Conservation (phyloP, 345 rosid species). For the Syzygium aromaticum region DNA sequence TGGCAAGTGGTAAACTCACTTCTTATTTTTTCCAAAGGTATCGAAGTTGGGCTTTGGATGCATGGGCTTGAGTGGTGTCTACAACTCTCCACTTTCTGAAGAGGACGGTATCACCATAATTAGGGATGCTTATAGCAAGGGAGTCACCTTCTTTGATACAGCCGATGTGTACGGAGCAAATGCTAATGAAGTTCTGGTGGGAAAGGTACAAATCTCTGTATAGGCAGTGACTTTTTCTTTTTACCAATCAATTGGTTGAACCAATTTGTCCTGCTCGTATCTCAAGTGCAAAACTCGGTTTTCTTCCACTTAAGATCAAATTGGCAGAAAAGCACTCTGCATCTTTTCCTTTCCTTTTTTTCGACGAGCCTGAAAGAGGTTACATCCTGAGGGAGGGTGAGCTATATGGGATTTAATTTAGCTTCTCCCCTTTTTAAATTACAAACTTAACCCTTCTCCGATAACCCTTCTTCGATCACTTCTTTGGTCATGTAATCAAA, state of each 20-base stretch:
- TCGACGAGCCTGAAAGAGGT: neutral
- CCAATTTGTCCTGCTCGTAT: neutral
- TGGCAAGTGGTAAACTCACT: neutral
- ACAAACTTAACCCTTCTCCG: neutral
- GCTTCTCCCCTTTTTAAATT: neutral
- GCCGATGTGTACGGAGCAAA: conserved; percentile 38
- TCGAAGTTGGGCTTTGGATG: conserved; percentile 46
- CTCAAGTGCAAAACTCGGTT: neutral
- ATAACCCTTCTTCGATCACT: neutral
- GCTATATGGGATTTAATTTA: neutral
- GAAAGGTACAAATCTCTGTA: conserved; percentile 22
- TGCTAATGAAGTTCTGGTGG: conserved; percentile 40
- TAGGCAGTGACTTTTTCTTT: neutral
- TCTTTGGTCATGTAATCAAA: neutral
- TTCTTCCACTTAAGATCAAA: neutral
- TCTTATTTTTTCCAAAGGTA: conserved; percentile 9
- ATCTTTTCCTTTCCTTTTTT: neutral
- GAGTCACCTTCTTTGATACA: conserved; percentile 50
- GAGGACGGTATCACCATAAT: conserved; percentile 32
- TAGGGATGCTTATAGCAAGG: conserved; percentile 32
- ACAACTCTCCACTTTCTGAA: conserved; percentile 35
- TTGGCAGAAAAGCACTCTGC: neutral
- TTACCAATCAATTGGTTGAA: neutral
- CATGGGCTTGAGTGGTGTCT: conserved; percentile 31
- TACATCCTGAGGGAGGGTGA: neutral